phyloP scores from a whole-genome alignment of 2,329 filamentous ascomycete species.

The Hortaea werneckii region DNA sequence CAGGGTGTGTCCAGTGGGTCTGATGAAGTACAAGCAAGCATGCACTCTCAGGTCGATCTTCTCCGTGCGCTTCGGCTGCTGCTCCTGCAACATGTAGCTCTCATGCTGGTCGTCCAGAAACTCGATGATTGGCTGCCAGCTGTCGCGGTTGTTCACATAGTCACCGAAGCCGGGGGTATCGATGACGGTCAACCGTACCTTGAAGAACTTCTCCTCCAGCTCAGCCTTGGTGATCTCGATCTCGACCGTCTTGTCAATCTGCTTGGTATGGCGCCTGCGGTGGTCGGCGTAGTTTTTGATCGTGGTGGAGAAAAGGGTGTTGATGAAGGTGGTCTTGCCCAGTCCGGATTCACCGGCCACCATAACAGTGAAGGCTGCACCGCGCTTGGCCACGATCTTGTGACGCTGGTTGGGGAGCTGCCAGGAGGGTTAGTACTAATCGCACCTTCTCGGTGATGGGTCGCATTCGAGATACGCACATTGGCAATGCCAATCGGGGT shows the following conservation, averaged over 20 bases:
- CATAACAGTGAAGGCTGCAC: conserved; percentile 99
- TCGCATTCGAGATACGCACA: conserved; percentile 37
- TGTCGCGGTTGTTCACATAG: conserved; percentile 99
- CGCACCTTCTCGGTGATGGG: not conserved
- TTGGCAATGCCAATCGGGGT: conserved; percentile 67
- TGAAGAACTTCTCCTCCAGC: conserved; percentile 99
- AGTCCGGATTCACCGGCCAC: conserved; percentile 97
- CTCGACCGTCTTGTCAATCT: conserved; percentile 99
- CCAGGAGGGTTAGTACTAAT: conserved; percentile 19
- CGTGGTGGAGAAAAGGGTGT: conserved; percentile 98
- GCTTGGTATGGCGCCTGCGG: conserved; percentile 98
- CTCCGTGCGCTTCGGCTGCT: conserved; percentile 93
- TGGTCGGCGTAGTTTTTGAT: conserved; percentile 99
- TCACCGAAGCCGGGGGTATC: conserved; percentile 98
- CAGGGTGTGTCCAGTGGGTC: conserved; percentile 93
- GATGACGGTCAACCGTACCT: conserved; percentile 97
- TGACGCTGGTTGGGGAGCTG: conserved; percentile 62
- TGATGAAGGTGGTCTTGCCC: conserved; percentile 99
- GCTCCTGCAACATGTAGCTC: conserved; percentile 99
- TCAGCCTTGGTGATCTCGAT: conserved; percentile 99
- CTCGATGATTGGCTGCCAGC: conserved; percentile 99
- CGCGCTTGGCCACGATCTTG: conserved; percentile 70
- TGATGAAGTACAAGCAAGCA: conserved; percentile 97
- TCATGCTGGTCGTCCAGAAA: conserved; percentile 99
- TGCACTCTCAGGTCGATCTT: conserved; percentile 99